Evolutionary conservation across 495 filamentous ascomycete species (phyloP).

Genomic region (Mytilinidion resinicola): DNA sequence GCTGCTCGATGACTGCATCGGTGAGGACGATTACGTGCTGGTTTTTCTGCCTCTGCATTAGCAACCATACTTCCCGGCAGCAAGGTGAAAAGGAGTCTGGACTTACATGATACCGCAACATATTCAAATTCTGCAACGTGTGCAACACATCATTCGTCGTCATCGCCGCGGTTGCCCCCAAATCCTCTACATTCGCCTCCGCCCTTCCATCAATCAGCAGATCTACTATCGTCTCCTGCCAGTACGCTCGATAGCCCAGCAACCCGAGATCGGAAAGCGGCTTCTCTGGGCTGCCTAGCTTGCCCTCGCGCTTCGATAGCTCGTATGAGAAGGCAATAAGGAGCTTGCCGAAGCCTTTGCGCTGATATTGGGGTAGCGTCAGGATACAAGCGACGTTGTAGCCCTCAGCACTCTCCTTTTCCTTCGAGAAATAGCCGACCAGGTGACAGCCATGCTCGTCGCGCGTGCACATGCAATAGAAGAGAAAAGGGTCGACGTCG

Average conservation of each 20-base stretch:
- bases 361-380: slow-evolving; percentile 90
- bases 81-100: not conserved
- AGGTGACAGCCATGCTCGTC: slow-evolving; percentile 85
- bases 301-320: slow-evolving; percentile 88
- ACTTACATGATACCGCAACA: slow-evolving; percentile 79
- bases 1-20: slow-evolving; percentile 69
- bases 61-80: not conserved
- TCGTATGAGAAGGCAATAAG: slow-evolving; percentile 98
- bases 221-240: slow-evolving; percentile 89
- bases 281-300: slow-evolving; percentile 92
- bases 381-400: slow-evolving; percentile 98
- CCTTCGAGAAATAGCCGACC: slow-evolving; percentile 95
- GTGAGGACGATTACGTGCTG: slow-evolving; percentile 88
- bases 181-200: slow-evolving; percentile 71
- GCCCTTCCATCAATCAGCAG: slow-evolving; percentile 60
- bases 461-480: slow-evolving; percentile 93
- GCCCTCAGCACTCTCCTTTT: slow-evolving; percentile 91
- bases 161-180: slow-evolving; percentile 78
- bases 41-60: slow-evolving; percentile 53
- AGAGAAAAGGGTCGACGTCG: slow-evolving; percentile 96
- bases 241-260: slow-evolving; percentile 89
- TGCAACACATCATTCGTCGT: slow-evolving; percentile 92
- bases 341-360: slow-evolving; percentile 85
- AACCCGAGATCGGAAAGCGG: slow-evolving; percentile 90
- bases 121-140: slow-evolving; percentile 84